Base-by-base conservation (phyloP, 495 filamentous ascomycete species). In the Astrothelium macrocarpum region DNA sequence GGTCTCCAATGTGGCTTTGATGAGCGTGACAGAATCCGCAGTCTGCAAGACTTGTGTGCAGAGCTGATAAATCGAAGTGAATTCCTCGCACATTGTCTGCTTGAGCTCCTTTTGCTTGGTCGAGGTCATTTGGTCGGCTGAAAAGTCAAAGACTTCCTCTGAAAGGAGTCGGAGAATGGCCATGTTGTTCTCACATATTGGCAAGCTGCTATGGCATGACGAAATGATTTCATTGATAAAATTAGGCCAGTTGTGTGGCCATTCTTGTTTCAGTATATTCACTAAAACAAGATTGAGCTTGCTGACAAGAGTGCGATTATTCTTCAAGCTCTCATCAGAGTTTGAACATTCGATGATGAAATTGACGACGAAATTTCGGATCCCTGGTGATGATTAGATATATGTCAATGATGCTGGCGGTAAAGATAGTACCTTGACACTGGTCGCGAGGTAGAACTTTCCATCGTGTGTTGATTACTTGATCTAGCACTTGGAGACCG, bases 161-260 rank as follows among this genome's bases (percentile, higher is more conserved):
- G 94, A 97, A 42, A 99, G 82, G 67, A 99, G 78, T 56, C 95
- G 87, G 43, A 99, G 86, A 64, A 99, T 97, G 46, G 87, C 90
- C 95, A 99, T 99, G 78, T 99, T 99, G 79, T 99, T 99, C 78
- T 99, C 94, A 79, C 94, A 99, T 70, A 97, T 93, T 1, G 94
- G 91, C 32, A 97, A 81, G 75, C 89, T 96, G 62, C 88, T 90
- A 70, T 92, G 91, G 73, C 92, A 97, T 31, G 93, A 95, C 12
- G 90, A 87, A 68, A 97, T 91, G 72, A 99, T 97, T 81, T 99
- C 94, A 76, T 96, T 97, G 83, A 97, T 97, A 75, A 99, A 99
- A 9, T 90, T 96, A 10, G 95, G 94, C 94, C 94, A 99, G 79
- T 97, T 94, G 74, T 97, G 93, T n/a, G 94, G 94, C 94, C 94